Evolutionary conservation across 2,329 filamentous ascomycete genomes (phyloP), one percentile per base, ranked within the genome.

Genomic region (Aspergillus puulaauensis): DNA sequence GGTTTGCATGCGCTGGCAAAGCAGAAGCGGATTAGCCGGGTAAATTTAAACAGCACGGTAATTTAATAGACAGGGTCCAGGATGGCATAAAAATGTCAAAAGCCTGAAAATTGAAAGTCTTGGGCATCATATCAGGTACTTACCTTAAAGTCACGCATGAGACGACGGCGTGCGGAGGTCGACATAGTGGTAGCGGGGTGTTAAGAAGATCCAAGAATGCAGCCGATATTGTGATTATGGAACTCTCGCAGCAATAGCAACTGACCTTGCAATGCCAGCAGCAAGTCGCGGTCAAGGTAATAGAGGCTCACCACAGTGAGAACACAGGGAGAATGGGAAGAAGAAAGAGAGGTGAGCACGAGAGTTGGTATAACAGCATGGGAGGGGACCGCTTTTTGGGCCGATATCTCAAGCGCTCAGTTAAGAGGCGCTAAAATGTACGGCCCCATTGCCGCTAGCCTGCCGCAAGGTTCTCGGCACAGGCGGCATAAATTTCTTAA

Each of bases 101-200:
- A 53, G 17, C 12, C 24, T 35, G n/a, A 15, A 31, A 17, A 19
- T 14, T n/a, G 15, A 52, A 50, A 52, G 46, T 45, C 56, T 39
- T 37, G 12, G 17, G 27, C 51, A 55, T 24, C 35, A 45, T 35
- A 40, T n/a, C 31, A 33, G 12, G 14, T 37, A 41, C 85, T 60
- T 76, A 96, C 92, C 90, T 98, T 98, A 86, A 98, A 98, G 82
- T 98, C 95, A 76, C 95, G 90, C 95, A 99, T 98, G 76, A 99
- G 83, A 74, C 95, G 91, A 74, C 95, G 90, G 74, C 95, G 90
- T 67, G 95, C 95, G 67, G 93, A 90, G 63, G 95, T 98, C 70
- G 93, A 98, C 93, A 91, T 92, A 67, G 65, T 79, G 72, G 60
- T 79, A 72, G 60, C 54, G 59, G 61, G 60, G 53, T 61, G 57